A percentile compares a stretch with the other conserved stretches of the same genome.
These are phyloP conservation scores for Clavaria fumosa DNA, from an alignment of 768 basidiomycete genomes.

Conservation along the genomic window DNA sequence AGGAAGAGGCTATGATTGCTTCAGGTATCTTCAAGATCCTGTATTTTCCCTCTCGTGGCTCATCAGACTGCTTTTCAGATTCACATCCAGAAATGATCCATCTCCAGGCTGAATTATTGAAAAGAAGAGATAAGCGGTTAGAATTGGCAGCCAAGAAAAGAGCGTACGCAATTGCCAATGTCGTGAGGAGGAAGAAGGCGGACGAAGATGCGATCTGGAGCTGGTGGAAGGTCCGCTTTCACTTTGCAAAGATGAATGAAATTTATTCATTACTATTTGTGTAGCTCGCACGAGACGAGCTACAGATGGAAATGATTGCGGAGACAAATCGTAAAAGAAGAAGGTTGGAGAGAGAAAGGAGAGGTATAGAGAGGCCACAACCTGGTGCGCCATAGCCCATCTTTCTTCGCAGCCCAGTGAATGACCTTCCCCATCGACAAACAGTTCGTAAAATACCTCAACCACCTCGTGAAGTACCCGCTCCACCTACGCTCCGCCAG, in stretches of 20 bases:
- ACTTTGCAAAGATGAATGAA: too few relatives aligned
- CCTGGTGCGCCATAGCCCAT: conserved; percentile 34
- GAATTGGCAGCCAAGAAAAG: conserved; percentile 68
- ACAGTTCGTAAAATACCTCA: conserved; percentile 44
- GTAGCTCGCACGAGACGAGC: conserved; percentile 59
- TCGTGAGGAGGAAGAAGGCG: conserved; percentile 42
- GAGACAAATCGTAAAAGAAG: conserved; percentile 80
- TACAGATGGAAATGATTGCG: conserved; percentile 80
- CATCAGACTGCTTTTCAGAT: conserved; percentile 26
- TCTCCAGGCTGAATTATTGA: conserved; percentile 63
- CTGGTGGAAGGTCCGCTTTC: conserved; percentile 66
- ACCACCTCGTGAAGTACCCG: conserved; percentile 23
- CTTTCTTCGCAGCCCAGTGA: not conserved
- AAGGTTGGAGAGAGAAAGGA: conserved; percentile 71
- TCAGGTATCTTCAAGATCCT: conserved; percentile 37
- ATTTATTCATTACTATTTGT: not conserved
- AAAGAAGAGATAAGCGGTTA: conserved; percentile 66
- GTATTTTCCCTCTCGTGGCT: conserved; percentile 4
- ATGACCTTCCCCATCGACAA: conserved; percentile 24
- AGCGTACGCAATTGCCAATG: conserved; percentile 47
- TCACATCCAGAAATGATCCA: conserved; percentile 79
- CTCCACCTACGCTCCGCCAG: conserved; percentile 49
- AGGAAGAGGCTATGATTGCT: conserved; percentile 72
- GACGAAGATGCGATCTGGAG: conserved; percentile 76
- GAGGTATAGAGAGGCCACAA: conserved; percentile 60